A percentile compares a stretch with the other conserved stretches of the same genome.
phyloP scores from a whole-genome alignment of 192 early-diverging fungal genomes.

The Coemansia sp. region DNA sequence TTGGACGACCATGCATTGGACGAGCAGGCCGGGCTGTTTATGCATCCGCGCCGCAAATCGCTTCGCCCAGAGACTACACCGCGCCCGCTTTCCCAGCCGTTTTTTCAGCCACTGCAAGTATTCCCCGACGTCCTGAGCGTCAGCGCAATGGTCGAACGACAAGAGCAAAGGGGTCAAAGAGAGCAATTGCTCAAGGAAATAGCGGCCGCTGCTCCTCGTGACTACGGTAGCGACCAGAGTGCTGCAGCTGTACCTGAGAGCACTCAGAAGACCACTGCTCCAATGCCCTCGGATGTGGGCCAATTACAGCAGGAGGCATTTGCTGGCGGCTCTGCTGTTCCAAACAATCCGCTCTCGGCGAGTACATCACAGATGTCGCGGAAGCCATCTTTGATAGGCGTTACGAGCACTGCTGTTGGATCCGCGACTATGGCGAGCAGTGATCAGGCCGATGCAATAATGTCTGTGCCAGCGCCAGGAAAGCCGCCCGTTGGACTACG shows the following conservation, averaged over 20 bases:
- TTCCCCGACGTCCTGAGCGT: conserved; percentile 55
- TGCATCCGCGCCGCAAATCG: conserved; percentile 51
- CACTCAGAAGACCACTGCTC: not conserved
- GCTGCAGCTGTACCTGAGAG: not conserved
- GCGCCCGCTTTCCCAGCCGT: conserved; percentile 51
- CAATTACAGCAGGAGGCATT: not conserved
- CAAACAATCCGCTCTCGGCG: not conserved
- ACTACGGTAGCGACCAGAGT: not conserved
- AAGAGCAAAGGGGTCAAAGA: conserved; percentile 36
- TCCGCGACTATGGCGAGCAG: not conserved
- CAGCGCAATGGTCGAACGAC: conserved; percentile 54
- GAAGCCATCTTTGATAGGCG: not conserved
- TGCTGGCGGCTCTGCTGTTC: not conserved
- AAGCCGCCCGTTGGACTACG: conserved; percentile 13
- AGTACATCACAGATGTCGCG: not conserved
- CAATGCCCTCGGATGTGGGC: not conserved
- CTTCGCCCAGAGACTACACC: conserved; percentile 41
- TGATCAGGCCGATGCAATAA: not conserved
- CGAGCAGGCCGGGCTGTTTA: conserved; percentile 56
- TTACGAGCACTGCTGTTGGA: not conserved
- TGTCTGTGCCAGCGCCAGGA: conserved; percentile 1
- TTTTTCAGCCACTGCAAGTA: conserved; percentile 55
- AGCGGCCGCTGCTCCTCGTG: not conserved
- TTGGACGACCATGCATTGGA: conserved; percentile 57
- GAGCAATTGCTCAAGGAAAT: conserved; percentile 9